phyloP scores from a whole-genome alignment of 805 yeast species.

The Torulaspora gathmanii region DNA sequence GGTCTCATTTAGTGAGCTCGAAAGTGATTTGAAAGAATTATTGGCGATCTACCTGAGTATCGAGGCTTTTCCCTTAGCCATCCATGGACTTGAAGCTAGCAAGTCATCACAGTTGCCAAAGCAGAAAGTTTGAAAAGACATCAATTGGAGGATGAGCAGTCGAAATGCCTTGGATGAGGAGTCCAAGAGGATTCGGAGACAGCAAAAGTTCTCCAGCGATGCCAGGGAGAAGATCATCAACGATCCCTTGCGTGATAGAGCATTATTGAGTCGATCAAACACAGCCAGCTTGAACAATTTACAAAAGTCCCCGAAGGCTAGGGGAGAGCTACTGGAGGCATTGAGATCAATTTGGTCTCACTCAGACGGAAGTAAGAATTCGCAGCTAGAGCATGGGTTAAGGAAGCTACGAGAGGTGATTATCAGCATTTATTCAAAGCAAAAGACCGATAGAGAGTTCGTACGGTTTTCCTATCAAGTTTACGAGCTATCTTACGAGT shows the following conservation, averaged over 20 bases:
- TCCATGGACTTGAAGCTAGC: not conserved
- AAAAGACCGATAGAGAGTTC: constrained; percentile 14
- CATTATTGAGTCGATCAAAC: constrained; percentile 59
- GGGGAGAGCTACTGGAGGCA: constrained; percentile 39
- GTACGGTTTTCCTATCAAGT: constrained; percentile 16
- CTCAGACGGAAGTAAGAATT: constrained; percentile 10
- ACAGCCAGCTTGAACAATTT: constrained; percentile 36
- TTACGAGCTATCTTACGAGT: constrained; percentile 19
- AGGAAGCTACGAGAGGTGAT: constrained; percentile 28
- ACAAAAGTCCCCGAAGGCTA: constrained; percentile 41
- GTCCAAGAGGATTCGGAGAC: constrained; percentile 23
- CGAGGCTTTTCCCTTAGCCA: not conserved
- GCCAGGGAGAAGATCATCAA: constrained; percentile 23
- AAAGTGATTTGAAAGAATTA: not conserved
- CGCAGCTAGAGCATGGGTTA: constrained; percentile 34
- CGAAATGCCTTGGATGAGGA: not conserved
- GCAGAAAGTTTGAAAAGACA: not conserved
- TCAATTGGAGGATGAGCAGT: not conserved
- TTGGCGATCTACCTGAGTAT: not conserved
- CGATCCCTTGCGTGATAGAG: constrained; percentile 38
- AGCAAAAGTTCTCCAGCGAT: constrained; percentile 33
- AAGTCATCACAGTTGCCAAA: not conserved
- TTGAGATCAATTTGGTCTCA: constrained; percentile 27
- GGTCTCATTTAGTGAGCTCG: not conserved
- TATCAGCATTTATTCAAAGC: constrained; percentile 16